Evolutionary conservation across 2,329 filamentous ascomycete species (phyloP).

Genomic region (Chaetomiaceae sp.): DNA sequence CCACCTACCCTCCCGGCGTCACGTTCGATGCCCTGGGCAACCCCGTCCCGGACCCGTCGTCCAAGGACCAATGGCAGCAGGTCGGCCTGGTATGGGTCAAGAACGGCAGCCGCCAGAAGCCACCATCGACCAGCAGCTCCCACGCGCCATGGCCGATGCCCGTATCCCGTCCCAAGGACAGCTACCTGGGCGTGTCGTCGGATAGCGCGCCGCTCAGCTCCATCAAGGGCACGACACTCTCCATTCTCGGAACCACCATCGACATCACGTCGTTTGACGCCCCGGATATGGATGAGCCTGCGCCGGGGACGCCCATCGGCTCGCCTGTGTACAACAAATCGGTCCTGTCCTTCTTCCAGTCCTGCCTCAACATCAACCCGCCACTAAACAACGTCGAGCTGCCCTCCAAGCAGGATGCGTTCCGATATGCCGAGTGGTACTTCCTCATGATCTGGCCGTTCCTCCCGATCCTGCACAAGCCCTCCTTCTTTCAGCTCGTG

Average conservation of each 20-base stretch:
- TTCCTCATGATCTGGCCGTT: slow-evolving; percentile 69
- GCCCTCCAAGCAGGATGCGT: slow-evolving; percentile 60
- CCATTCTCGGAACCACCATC: slow-evolving; percentile 74
- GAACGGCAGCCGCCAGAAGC: slow-evolving; percentile 25
- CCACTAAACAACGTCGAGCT: slow-evolving; percentile 52
- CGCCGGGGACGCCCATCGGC: slow-evolving; percentile 37
- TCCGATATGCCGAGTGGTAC: slow-evolving; percentile 70
- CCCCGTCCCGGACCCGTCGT: slow-evolving; percentile 26
- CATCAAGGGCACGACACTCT: slow-evolving; percentile 71
- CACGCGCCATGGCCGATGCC: slow-evolving; percentile 34
- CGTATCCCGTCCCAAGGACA: slow-evolving; percentile 49
- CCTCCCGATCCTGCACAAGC: slow-evolving; percentile 71
- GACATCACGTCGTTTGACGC: slow-evolving; percentile 70
- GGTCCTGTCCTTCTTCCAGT: slow-evolving; percentile 63
- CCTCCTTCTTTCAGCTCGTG: slow-evolving; percentile 65
- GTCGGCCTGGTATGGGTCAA: slow-evolving; percentile 38
- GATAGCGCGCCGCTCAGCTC: slow-evolving; percentile 64
- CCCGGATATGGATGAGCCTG: slow-evolving; percentile 60
- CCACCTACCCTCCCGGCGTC: slow-evolving; percentile 29
- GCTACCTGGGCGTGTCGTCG: slow-evolving; percentile 61
- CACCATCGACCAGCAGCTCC: slow-evolving; percentile 20
- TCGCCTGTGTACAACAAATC: slow-evolving; percentile 64
- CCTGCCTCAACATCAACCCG: slow-evolving; percentile 57
- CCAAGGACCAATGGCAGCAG: slow-evolving; percentile 35
- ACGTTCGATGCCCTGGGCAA: slow-evolving; percentile 28